A percentile compares a stretch with the other conserved stretches of the same genome.
phyloP scores from a whole-genome alignment of 2,329 filamentous ascomycete species.

The Trichothecium sympodiale region DNA sequence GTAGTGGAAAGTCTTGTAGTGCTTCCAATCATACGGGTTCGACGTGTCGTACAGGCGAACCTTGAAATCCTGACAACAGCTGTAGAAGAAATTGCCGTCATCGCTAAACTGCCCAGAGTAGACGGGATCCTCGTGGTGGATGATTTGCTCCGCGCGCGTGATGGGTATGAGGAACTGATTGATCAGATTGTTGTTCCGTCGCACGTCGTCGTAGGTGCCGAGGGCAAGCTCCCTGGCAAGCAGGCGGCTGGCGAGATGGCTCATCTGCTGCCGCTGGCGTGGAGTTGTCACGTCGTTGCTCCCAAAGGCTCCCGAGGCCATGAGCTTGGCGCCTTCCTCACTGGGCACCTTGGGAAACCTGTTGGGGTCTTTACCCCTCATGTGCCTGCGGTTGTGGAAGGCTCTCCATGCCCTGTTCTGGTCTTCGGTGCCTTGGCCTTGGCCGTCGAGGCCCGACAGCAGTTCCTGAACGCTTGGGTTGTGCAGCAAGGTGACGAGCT shows the following conservation, averaged over 20 bases:
- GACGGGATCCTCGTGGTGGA: conserved; percentile 76
- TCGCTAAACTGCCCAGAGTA: conserved; percentile 96
- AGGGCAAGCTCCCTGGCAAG: conserved; percentile 74
- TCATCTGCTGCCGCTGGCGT: conserved; percentile 39
- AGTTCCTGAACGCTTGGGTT: conserved; percentile 15
- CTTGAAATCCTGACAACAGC: conserved; percentile 82
- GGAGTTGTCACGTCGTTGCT: conserved; percentile 37
- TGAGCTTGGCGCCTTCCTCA: conserved; percentile 62
- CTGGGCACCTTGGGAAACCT: conserved; percentile 79
- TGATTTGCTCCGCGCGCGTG: conserved; percentile 69
- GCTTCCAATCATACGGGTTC: conserved; percentile 89
- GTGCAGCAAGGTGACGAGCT: conserved; percentile 29
- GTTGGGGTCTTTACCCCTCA: conserved; percentile 34
- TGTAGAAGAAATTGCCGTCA: conserved; percentile 95
- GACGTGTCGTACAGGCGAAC: conserved; percentile 97
- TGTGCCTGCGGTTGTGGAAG: conserved; percentile 27
- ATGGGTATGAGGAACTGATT: conserved; percentile 65
- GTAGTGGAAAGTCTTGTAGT: conserved; percentile 83
- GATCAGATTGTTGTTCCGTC: conserved; percentile 53
- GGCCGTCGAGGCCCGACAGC: conserved; percentile 14
- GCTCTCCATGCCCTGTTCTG: conserved; percentile 21
- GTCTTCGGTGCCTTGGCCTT: conserved; percentile 24
- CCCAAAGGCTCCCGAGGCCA: conserved; percentile 76
- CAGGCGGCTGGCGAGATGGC: conserved; percentile 57
- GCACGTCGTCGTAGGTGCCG: conserved; percentile 47